Conservation (phyloP, 2,329 filamentous ascomycete species). For the Botryotinia globosa region DNA sequence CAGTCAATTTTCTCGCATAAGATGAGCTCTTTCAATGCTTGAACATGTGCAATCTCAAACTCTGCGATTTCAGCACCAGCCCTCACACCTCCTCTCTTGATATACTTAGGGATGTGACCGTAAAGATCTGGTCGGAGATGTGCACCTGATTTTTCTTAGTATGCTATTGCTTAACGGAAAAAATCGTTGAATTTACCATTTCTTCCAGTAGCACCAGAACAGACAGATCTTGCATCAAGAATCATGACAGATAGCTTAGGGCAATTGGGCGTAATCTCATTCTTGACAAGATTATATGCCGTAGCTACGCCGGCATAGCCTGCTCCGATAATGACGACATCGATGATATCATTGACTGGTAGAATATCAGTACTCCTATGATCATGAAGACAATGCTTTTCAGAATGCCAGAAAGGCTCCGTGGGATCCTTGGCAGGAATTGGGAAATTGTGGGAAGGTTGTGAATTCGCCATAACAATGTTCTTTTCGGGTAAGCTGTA, state of each 20-base stretch:
- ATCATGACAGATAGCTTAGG: slow-evolving; percentile 53
- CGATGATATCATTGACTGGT: slow-evolving; percentile 17
- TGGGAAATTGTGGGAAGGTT: too few relatives aligned
- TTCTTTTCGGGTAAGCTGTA: too few relatives aligned
- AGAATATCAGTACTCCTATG: slow-evolving; percentile 25
- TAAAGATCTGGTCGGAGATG: slow-evolving; percentile 18
- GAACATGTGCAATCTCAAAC: slow-evolving; percentile 43
- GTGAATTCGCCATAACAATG: background rate
- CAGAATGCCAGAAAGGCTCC: slow-evolving; percentile 22
- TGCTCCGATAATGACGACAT: slow-evolving; percentile 29
- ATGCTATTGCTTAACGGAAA: background rate
- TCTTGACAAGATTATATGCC: slow-evolving; percentile 35
- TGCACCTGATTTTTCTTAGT: background rate
- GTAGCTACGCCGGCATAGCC: slow-evolving; percentile 26
- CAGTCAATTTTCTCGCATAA: slow-evolving; percentile 43
- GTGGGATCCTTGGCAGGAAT: background rate
- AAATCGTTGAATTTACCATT: slow-evolving; percentile 41
- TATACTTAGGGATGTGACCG: slow-evolving; percentile 16
- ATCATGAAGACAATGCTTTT: slow-evolving; percentile 22
- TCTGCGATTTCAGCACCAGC: slow-evolving; percentile 26
- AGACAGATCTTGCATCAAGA: slow-evolving; percentile 75
- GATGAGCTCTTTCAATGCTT: slow-evolving; percentile 40
- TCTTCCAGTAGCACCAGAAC: slow-evolving; percentile 75
- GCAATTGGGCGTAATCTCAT: slow-evolving; percentile 41
- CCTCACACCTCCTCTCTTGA: background rate